These are phyloP conservation scores for Rhodamnia rubescens DNA, from an alignment of 345 rosid species.

Conservation along the genomic window DNA sequence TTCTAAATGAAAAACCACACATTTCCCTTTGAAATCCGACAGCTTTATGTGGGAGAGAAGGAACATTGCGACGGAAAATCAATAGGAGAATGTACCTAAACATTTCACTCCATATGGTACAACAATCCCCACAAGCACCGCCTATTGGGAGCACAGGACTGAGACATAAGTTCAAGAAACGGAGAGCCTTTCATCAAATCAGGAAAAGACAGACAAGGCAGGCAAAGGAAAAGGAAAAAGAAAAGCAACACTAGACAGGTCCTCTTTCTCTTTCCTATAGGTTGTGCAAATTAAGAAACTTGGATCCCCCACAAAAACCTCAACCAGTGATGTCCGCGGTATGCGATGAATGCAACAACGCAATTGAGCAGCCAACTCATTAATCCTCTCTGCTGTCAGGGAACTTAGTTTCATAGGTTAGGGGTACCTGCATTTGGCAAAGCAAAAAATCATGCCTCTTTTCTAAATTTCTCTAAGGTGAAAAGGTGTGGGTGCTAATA, in stretches of 20 bases:
- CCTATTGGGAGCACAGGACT: not conserved
- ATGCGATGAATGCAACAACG: not conserved
- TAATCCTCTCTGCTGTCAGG: constrained; percentile 32
- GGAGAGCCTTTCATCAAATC: not conserved
- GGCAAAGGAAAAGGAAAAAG: not conserved
- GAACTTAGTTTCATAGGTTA: constrained; percentile 45
- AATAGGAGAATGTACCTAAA: not conserved
- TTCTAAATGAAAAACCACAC: not conserved
- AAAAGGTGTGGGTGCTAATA: not conserved
- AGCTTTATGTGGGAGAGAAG: not conserved
- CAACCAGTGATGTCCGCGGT: not conserved
- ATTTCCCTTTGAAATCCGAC: not conserved
- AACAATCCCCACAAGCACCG: not conserved
- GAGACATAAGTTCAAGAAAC: not conserved
- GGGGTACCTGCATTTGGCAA: constrained; percentile 31
- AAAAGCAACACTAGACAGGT: not conserved
- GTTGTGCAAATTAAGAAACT: not conserved
- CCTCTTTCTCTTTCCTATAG: not conserved
- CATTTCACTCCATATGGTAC: not conserved
- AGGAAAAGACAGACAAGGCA: not conserved
- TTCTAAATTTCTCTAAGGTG: not conserved
- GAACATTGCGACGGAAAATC: not conserved
- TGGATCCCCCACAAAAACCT: not conserved
- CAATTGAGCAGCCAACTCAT: not conserved
- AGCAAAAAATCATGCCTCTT: not conserved